Conservation (phyloP, 2,329 filamentous ascomycete genomes). For the Rutstroemia sp. region DNA sequence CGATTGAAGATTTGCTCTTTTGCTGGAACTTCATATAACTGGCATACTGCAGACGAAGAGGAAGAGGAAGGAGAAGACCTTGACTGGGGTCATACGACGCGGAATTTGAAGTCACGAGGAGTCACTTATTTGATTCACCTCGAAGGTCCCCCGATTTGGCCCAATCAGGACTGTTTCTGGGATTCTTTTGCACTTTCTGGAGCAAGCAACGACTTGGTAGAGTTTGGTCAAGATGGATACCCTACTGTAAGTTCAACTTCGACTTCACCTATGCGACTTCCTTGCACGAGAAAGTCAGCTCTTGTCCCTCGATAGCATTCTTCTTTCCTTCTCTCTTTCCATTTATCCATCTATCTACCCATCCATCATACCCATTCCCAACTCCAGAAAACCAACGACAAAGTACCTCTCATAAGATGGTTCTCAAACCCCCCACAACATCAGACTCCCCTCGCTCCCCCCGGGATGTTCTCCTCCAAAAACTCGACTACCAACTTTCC, state of each 20-base stretch:
- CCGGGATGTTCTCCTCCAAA: neutral
- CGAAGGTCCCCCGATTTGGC: neutral
- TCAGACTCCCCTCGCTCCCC: neutral
- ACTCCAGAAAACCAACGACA: neutral
- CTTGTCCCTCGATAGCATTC: too few species aligned
- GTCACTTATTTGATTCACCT: neutral
- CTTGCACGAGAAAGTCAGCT: neutral
- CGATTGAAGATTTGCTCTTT: too few species aligned
- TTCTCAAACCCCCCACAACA: neutral
- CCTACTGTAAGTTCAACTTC: constrained; percentile 5
- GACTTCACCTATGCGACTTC: neutral
- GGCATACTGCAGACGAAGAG: too few species aligned
- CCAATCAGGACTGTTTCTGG: neutral
- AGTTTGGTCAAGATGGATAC: constrained; percentile 4
- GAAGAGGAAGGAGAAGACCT: too few species aligned
- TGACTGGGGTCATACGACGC: neutral
- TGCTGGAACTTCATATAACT: too few species aligned
- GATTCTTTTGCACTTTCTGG: neutral
- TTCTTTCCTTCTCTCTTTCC: neutral
- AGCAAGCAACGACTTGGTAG: neutral
- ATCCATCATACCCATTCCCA: neutral
- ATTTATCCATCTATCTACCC: neutral
- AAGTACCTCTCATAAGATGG: neutral
- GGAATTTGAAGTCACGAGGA: neutral
- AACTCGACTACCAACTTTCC: neutral